Base-by-base conservation (phyloP, 176 grass and related monocot species). In the Poa annua region DNA sequence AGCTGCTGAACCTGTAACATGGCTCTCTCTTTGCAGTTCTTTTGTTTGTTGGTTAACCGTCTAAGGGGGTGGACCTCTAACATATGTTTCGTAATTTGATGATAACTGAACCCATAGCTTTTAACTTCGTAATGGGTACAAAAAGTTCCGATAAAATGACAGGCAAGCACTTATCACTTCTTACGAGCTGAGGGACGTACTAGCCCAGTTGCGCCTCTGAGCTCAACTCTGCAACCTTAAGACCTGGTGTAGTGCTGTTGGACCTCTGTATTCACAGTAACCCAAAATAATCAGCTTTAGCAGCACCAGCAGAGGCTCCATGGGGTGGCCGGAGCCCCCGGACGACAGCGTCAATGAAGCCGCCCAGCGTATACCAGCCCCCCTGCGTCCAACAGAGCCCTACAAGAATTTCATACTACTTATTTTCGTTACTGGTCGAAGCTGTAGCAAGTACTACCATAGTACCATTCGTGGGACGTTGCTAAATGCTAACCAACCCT, bases 261-360 rank as follows among this genome's bases (percentile, higher is more conserved):
- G 3, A 29, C 6, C 22, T 5, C 4, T 36, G 16, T n/a, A 35
- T 75, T 13, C 29, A 33, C 17, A 4, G 3, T 55, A 12, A 4
- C 71, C 25, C 4, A 75, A 7, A 70, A 42, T 7, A 14, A 4
- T 21, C 35, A 10, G 20, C 6, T 24, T 41, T 20, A 77, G 19
- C 12, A 57, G 34, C 53, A 41, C 22, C 52, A 16, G 71, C 15
- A 20, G 54, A 78, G 8, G 36, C 36, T 16, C 2, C 8, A 73
- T 17, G 7, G 15, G 71, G 47, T 32, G 22, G 3, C 33, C 60
- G 13, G 60, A 60, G 22, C 22, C 13, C 41, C 61, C 45, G 7
- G 71, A 74, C 45, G 71, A 33, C 25, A 15, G 45, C 16, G 71
- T 52, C 71, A 29, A 72, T 49, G 69, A 49, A 26, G 70, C 70